Percentiles rank a stretch among this genome's conserved stretches.
Conservation (phyloP, 345 rosid species). For the Ailanthus altissimus region DNA sequence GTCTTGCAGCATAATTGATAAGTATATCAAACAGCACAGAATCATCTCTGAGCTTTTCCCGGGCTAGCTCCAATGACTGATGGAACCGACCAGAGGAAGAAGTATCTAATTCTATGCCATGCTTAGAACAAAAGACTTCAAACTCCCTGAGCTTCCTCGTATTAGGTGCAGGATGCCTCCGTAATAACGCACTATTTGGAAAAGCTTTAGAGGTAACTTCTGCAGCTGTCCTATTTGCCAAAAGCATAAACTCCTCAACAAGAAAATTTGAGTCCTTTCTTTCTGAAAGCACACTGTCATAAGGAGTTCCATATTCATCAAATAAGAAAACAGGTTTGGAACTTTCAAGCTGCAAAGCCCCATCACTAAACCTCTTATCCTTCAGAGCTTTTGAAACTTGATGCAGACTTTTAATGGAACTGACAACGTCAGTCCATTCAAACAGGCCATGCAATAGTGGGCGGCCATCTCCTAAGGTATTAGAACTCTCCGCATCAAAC, state of each 20-base stretch:
- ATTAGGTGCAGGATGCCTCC: slow-evolving; percentile 90
- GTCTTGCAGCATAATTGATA: slow-evolving; percentile 65
- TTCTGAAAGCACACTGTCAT: slow-evolving; percentile 50
- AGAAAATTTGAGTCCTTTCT: slow-evolving; percentile 58
- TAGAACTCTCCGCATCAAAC: slow-evolving; percentile 29
- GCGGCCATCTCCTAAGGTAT: slow-evolving; percentile 33
- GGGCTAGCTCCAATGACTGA: slow-evolving; percentile 56
- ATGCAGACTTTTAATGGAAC: slow-evolving; percentile 55
- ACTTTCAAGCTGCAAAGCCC: slow-evolving; percentile 75
- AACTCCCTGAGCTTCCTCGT: slow-evolving; percentile 82
- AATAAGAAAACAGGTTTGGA: slow-evolving; percentile 50
- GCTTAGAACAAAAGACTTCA: slow-evolving; percentile 71
- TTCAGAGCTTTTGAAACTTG: slow-evolving; percentile 61
- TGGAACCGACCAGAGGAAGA: slow-evolving; percentile 70
- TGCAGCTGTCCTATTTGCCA: slow-evolving; percentile 87
- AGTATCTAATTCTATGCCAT: slow-evolving; percentile 69
- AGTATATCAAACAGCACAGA: slow-evolving; percentile 60
- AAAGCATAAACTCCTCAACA: slow-evolving; percentile 94
- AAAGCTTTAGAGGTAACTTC: slow-evolving; percentile 84
- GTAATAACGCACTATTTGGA: slow-evolving; percentile 70
- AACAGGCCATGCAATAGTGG: slow-evolving; percentile 67
- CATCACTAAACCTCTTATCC: slow-evolving; percentile 60
- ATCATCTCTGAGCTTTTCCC: slow-evolving; percentile 72
- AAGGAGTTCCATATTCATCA: slow-evolving; percentile 76
- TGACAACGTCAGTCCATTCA: slow-evolving; percentile 62